These are phyloP conservation scores for Microascus cirrosus DNA, from an alignment of 2,329 filamentous ascomycete genomes.

Conservation along the genomic window DNA sequence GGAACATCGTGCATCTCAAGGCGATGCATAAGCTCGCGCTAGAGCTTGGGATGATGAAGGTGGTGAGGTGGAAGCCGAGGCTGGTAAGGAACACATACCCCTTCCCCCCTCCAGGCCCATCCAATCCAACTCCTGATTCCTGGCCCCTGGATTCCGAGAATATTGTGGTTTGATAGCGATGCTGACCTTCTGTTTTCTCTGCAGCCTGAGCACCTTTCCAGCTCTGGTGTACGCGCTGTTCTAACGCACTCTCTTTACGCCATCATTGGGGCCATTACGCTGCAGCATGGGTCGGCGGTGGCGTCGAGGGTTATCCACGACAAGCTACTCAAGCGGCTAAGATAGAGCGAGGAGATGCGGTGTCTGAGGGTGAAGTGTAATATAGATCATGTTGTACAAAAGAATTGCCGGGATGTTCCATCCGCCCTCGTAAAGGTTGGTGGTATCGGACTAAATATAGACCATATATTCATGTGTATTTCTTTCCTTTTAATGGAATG, in stretches of 20 bases:
- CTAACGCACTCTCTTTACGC: conserved; percentile 71
- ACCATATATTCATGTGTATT: background rate
- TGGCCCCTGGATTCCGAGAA: background rate
- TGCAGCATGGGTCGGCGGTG: conserved; percentile 73
- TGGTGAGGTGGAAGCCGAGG: conserved; percentile 82
- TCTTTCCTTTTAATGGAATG: too few species aligned
- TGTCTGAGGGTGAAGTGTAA: background rate
- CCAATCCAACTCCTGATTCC: background rate
- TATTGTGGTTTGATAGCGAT: background rate
- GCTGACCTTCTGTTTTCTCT: conserved; percentile 2
- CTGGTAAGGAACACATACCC: conserved; percentile 46
- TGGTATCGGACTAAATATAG: background rate
- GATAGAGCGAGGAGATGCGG: background rate
- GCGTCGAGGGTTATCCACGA: conserved; percentile 68
- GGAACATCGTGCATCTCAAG: conserved; percentile 49
- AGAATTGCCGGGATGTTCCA: background rate
- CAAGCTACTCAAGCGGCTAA: conserved; percentile 45
- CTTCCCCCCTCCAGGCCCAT: background rate
- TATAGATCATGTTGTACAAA: conserved; percentile 5
- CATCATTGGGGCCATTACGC: conserved; percentile 77
- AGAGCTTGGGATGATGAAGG: conserved; percentile 58
- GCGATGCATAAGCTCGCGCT: conserved; percentile 58
- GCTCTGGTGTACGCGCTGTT: conserved; percentile 65
- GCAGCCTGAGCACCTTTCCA: conserved; percentile 53
- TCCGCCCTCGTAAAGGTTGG: background rate